Evolutionary conservation across 768 basidiomycete species (phyloP), one percentile per base, ranked within the genome.

Genomic region (Phylloporus rhodoxanthus): DNA sequence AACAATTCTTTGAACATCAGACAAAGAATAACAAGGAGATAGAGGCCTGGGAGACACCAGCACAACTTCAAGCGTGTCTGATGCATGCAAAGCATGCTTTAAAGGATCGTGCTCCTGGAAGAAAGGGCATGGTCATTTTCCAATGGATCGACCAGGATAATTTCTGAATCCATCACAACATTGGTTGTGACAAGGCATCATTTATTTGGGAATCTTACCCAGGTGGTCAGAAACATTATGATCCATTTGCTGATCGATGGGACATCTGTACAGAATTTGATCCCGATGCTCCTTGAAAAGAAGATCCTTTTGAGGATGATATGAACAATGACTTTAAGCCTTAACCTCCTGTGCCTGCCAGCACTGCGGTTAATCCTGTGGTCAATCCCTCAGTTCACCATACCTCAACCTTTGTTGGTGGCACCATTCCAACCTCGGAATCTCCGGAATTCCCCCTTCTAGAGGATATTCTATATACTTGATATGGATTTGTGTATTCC

Each of bases 251-350:
- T 0, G 26, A 53, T 30, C 15, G 40, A 11, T 48, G 43, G 32
- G 43, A 53, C 4, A 37, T 51, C 26, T 47, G 45, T 17, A 47
- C 40, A 6, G 40, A 47, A 13, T 51, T 47, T 4, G 20, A 48
- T 15, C 5, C 32, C 14, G 3, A 25, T 13, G 8, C 38, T 3
- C 37, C 33, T 17, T n/a, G 19, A 1, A n/a, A 36, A 4, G 9
- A 36, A 5, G 21, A 23, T 5, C 21, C 21, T 23, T 23, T 23
- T 23, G 21, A 23, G 21, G 21, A 23, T 23, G 21, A 23, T 23
- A 23, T 23, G 21, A 5, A 23, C 21, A 5, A 23, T 5, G 21
- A 23, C 21, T 23, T 23, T 23, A 5, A 23, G 21, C 21, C 21
- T 3, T 5, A 5, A 23, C 21, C 21, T 23, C 21, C 21, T 2